These are phyloP conservation scores for Suillus paluster DNA, from an alignment of 768 basidiomycete genomes.

Conservation along the genomic window DNA sequence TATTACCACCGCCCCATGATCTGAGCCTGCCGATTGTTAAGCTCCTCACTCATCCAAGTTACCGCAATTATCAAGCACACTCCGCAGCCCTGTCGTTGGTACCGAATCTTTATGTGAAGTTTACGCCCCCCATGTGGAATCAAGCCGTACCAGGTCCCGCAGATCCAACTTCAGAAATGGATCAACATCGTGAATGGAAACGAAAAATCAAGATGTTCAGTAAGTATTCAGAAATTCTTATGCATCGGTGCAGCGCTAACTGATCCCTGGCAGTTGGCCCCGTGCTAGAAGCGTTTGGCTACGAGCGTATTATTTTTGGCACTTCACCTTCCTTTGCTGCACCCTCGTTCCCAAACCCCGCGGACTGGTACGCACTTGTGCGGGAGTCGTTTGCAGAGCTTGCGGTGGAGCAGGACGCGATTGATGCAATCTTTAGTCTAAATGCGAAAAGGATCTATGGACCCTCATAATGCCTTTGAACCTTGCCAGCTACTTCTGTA, in stretches of 20 bases:
- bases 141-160: slow-evolving; percentile 37
- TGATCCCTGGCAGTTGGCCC: slow-evolving; percentile 61
- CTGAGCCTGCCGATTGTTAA: slow-evolving; percentile 74
- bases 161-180: slow-evolving; percentile 52
- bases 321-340: slow-evolving; percentile 67
- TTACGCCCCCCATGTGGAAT: slow-evolving; percentile 78
- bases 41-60: slow-evolving; percentile 78
- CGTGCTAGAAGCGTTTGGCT: slow-evolving; percentile 85
- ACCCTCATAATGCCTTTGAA: slow-evolving; percentile 15
- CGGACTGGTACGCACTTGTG: slow-evolving; percentile 83
- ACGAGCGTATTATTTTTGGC: slow-evolving; percentile 81
- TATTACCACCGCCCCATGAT: slow-evolving; percentile 80
- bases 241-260: not conserved
- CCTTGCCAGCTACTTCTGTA: not conserved
- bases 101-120: slow-evolving; percentile 73
- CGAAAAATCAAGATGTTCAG: slow-evolving; percentile 85
- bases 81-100: slow-evolving; percentile 75
- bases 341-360: slow-evolving; percentile 51
- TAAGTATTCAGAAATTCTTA: slow-evolving; percentile 47
- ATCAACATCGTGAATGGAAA: slow-evolving; percentile 66
- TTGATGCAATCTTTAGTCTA: slow-evolving; percentile 74
- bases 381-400: slow-evolving; percentile 80
- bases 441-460: slow-evolving; percentile 52
- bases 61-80: slow-evolving; percentile 73
- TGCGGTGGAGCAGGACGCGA: slow-evolving; percentile 74